A percentile compares a stretch with the other conserved stretches of the same genome.
phyloP scores from a whole-genome alignment of 371 early-diverging fungal genomes.

The Rhizopus stolonifer region DNA sequence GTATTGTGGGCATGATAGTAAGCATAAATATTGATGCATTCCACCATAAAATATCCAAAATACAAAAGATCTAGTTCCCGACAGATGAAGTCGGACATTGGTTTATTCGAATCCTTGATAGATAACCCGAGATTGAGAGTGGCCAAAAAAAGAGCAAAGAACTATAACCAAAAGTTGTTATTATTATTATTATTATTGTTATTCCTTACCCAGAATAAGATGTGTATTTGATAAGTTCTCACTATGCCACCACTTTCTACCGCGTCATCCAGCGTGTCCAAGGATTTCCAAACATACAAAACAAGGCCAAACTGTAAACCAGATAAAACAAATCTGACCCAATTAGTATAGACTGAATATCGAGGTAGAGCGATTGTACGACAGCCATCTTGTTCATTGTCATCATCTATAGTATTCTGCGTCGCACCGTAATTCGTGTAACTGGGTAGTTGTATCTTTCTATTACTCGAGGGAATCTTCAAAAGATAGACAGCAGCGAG shows the following conservation, averaged over 20 bases:
- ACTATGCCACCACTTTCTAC: slow-evolving; percentile 3
- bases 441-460: background rate
- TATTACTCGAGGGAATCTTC: too few relatives aligned
- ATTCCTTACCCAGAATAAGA: slow-evolving; percentile 17
- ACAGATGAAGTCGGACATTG: slow-evolving; percentile 26
- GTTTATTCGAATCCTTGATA: background rate
- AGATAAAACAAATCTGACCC: slow-evolving; percentile 8
- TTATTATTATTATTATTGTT: background rate
- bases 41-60: slow-evolving; percentile 20
- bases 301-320: slow-evolving; percentile 6
- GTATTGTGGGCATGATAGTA: slow-evolving; percentile 28
- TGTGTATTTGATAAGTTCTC: slow-evolving; percentile 4
- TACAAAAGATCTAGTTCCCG: slow-evolving; percentile 34
- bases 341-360: background rate
- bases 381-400: too few relatives aligned
- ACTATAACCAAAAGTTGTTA: slow-evolving; percentile 13
- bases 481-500: background rate
- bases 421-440: background rate
- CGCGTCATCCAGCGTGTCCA: background rate
- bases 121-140: slow-evolving; percentile 23
- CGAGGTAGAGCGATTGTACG: background rate
- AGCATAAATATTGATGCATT: slow-evolving; percentile 29
- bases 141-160: slow-evolving; percentile 23
- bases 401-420: slow-evolving; percentile 1
- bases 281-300: background rate